A percentile compares a stretch with the other conserved stretches of the same genome.
Evolutionary conservation across 1,139 yeast species (phyloP).

Genomic region (Pichia sp.): DNA sequence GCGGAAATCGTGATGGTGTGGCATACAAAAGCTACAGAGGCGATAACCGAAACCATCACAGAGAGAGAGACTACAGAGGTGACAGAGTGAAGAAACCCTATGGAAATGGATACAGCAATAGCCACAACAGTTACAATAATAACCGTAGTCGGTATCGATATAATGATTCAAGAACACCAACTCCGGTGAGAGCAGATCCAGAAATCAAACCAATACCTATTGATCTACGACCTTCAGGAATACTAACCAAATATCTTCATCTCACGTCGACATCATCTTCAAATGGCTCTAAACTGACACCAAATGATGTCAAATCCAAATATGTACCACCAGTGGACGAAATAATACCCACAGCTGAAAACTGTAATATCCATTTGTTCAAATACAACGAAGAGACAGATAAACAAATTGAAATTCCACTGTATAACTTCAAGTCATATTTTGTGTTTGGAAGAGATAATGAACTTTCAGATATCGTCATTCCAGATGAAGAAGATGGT

Average conservation of each 20-base stretch:
- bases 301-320: slow-evolving; percentile 4
- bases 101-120: too few species aligned
- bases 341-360: slow-evolving; percentile 15
- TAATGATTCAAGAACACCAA: too few species aligned
- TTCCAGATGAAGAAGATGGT: slow-evolving; percentile 34
- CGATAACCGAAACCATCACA: too few species aligned
- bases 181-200: too few species aligned
- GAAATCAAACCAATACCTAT: slow-evolving; percentile 22
- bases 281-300: neutral
- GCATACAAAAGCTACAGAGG: too few species aligned
- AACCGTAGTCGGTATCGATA: too few species aligned
- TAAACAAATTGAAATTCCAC: slow-evolving; percentile 19
- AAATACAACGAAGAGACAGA: slow-evolving; percentile 15
- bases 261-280: slow-evolving; percentile 7
- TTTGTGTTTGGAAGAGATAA: slow-evolving; percentile 47
- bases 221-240: slow-evolving; percentile 28
- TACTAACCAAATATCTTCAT: slow-evolving; percentile 16
- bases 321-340: slow-evolving; percentile 27
- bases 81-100: too few species aligned
- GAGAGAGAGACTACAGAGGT: too few species aligned
- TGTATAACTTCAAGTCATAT: slow-evolving; percentile 25
- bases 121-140: neutral
- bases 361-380: slow-evolving; percentile 20
- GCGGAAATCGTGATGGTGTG: too few species aligned
- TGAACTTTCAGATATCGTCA: slow-evolving; percentile 42